Evolutionary conservation across 2,329 filamentous ascomycete species (phyloP), one percentile per base, ranked within the genome.

Genomic region (Anthostomella pinea): DNA sequence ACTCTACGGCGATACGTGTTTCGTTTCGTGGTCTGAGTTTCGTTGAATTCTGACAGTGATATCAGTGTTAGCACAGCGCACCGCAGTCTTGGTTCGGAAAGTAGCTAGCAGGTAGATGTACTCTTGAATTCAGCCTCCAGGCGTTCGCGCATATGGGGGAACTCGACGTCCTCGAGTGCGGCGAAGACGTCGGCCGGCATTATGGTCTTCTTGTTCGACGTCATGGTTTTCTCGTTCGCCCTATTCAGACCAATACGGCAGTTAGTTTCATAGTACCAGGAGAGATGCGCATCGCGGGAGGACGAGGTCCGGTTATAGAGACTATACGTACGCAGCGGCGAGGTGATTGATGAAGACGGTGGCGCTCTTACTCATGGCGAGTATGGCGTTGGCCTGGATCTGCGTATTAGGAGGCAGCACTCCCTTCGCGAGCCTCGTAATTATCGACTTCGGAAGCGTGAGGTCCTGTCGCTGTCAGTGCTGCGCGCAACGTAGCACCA

Each of bases 281-380:
- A n/a, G n/a, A n/a, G n/a, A n/a, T n/a, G n/a, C n/a, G n/a, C n/a
- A n/a, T n/a, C n/a, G n/a, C n/a, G n/a, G n/a, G n/a, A n/a, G n/a
- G n/a, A n/a, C n/a, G n/a, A n/a, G n/a, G n/a, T n/a, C n/a, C n/a
- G n/a, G n/a, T n/a, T n/a, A n/a, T n/a, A n/a, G n/a, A n/a, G n/a
- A n/a, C n/a, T n/a, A n/a, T n/a, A 72, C 83, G 36, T 73, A 91
- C 86, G 81, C 77, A 43, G 79, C 75, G 28, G 85, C 82, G 20
- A 93, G 69, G 60, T 90, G 87, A 64, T 79, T 91, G 51, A 93
- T 83, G 56, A 93, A 93, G 1, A 93, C 81, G 1, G 85, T 90
- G 6, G 87, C 83, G 62, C 84, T 85, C 65, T 90, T 90, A 49
- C 79, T 84, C 67, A 93, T 75, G 8, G 86, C 87, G 33, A 87